Evolutionary conservation across 2,329 filamentous ascomycete species (phyloP), one percentile per base, ranked within the genome.

Genomic region (Pseudohalonectria lignicola): DNA sequence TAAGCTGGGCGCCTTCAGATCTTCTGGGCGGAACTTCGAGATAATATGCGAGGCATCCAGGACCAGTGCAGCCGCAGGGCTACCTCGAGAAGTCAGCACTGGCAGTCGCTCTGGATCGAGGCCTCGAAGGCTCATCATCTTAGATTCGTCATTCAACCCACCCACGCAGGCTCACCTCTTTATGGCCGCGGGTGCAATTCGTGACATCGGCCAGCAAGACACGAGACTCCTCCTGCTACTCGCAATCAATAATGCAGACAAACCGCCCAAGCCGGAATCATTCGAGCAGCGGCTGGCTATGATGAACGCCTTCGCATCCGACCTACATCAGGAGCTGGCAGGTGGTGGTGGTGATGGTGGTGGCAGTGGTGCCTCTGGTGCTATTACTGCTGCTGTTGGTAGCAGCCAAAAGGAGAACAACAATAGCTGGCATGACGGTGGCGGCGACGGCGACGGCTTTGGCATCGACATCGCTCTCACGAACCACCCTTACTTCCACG

Each of bases 141-240:
- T 82, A 34, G 78, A 82, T 55, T 78, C 77, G 36, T 79, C 74
- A 42, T 82, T 81, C 61, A 82, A 82, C 51, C 78, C 78, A 19
- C 78, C 78, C 1, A 81, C 78, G 0, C 57, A 61, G 7, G 78
- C 76, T 3, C 78, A 82, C 52, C 59, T 67, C 31, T 60, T 59
- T 40, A 78, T 82, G 64, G 71, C 67, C 1, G 53, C 61, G 1
- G 67, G 69, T 2, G 73, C 74, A 1, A 39, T 70, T 39, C 46
- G 23, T 16, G 28, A 41, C 5, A 36, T 43, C 13, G 18, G 10
- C 26, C 26, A 11, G 13, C n/a, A 3, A 4, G n/a, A 11, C 3
- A 52, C 56, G 20, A 56, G 73, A n/a, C 40, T 82, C 5, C 51
- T 82, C 31, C 59, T 82, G 1, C 60, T 82, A 2, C 64, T 82